These are phyloP conservation scores for Penicillium sp. DNA, from an alignment of 2,329 filamentous ascomycete genomes.

Conservation along the genomic window DNA sequence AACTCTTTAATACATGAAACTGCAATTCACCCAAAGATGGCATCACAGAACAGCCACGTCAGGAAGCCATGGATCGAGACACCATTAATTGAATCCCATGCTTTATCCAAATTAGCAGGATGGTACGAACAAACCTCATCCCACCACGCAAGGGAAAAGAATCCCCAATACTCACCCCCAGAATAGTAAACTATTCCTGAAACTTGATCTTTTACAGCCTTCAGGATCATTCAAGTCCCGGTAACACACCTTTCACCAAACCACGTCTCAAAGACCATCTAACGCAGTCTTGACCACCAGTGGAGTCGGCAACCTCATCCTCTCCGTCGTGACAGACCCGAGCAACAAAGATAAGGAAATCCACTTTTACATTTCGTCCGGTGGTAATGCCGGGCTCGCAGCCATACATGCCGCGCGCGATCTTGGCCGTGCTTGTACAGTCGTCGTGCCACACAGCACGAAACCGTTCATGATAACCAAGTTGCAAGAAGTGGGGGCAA, in stretches of 20 bases:
- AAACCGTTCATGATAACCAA: conserved; percentile 63
- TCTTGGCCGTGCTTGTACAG: conserved; percentile 58
- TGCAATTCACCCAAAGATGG: neutral
- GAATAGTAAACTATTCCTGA: conserved; percentile 69
- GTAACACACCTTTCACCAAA: conserved; percentile 14
- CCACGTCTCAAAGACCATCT: neutral
- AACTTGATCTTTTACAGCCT: conserved; percentile 74
- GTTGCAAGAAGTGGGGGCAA: conserved; percentile 58
- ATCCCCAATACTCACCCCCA: neutral
- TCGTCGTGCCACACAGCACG: conserved; percentile 63
- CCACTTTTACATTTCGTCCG: conserved; percentile 72
- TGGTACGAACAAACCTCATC: conserved; percentile 25
- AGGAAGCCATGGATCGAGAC: conserved; percentile 38
- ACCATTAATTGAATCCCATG: conserved; percentile 34
- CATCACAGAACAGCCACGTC: neutral
- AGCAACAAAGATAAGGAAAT: conserved; percentile 30
- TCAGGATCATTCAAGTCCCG: conserved; percentile 77
- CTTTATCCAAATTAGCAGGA: conserved; percentile 35
- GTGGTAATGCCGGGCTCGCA: conserved; percentile 76
- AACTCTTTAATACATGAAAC: too few species aligned
- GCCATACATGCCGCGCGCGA: conserved; percentile 65
- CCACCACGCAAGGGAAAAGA: too few species aligned
- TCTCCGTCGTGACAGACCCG: conserved; percentile 22
- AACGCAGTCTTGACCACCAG: too few species aligned
- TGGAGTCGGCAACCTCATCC: conserved; percentile 37